Conservation (phyloP, 306 rosid species). For the Cicer chorassanicum region DNA sequence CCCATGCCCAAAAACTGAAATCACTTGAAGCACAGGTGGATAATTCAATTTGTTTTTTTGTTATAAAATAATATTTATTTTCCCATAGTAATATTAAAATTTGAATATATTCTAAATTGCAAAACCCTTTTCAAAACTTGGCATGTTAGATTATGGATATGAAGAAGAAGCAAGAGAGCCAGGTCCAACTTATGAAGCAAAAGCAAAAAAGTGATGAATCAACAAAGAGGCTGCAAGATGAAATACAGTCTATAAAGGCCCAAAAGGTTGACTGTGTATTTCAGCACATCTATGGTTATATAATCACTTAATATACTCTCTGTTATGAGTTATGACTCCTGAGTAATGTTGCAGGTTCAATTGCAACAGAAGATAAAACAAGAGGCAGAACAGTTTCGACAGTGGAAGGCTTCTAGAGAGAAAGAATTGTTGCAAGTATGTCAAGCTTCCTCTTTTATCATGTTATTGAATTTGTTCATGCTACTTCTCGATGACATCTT, state of each 20-base stretch:
- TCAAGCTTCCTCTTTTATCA: constrained; percentile 35
- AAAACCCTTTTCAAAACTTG: constrained; percentile 44
- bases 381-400: constrained; percentile 99
- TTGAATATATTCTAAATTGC: constrained; percentile 37
- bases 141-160: constrained; percentile 79
- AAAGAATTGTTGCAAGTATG: constrained; percentile 95
- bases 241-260: constrained; percentile 95
- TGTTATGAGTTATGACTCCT: constrained; percentile 36
- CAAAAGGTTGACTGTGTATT: constrained; percentile 76
- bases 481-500: constrained; percentile 32
- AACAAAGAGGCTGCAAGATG: constrained; percentile 92
- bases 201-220: constrained; percentile 99
- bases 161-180: constrained; percentile 98
- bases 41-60: constrained; percentile 3
- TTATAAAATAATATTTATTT: constrained; percentile 1
- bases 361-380: constrained; percentile 96
- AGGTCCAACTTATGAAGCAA: constrained; percentile 96
- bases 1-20: constrained; percentile 88
- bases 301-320: constrained; percentile 18
- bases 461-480: constrained; percentile 26
- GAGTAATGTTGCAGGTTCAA: constrained; percentile 70
- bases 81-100: constrained; percentile 23
- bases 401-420: constrained; percentile 99
- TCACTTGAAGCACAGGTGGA: constrained; percentile 92
- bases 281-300: constrained; percentile 37